These are phyloP conservation scores for Tetrahymena thermophila DNA, from an alignment of 73 alveolate genomes.

Conservation along the genomic window DNA sequence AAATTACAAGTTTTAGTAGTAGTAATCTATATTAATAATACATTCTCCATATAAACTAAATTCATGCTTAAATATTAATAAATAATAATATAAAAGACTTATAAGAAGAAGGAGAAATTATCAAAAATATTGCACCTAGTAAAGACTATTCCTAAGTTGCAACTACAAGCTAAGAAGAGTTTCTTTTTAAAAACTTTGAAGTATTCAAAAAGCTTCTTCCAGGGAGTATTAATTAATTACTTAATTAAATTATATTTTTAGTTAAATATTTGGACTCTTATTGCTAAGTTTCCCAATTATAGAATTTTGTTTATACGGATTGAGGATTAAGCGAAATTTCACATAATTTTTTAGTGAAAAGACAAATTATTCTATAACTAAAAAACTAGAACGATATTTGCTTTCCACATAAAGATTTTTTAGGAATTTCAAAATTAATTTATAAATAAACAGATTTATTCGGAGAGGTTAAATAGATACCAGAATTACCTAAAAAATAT, in stretches of 20 bases:
- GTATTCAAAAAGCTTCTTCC: not conserved
- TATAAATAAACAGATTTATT: not conserved
- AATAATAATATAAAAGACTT: not conserved
- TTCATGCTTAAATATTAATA: not conserved
- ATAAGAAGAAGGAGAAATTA: not conserved
- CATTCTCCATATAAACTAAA: too few relatives aligned
- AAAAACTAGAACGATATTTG: too few relatives aligned
- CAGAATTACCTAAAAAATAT: not conserved
- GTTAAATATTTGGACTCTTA: too few relatives aligned
- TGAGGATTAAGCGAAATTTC: not conserved
- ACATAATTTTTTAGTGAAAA: not conserved
- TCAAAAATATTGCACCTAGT: not conserved
- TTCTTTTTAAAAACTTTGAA: not conserved
- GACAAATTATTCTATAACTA: not conserved
- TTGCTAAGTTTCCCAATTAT: too few relatives aligned
- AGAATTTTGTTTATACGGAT: not conserved
- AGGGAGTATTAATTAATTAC: not conserved
- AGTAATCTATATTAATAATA: not conserved
- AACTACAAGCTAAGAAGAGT: not conserved
- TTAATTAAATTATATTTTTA: not conserved
- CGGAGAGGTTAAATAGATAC: not conserved
- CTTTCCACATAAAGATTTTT: too few relatives aligned
- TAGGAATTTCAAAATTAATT: not conserved
- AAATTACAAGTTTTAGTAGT: not conserved
- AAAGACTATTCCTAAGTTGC: not conserved